These are phyloP conservation scores for Russula sp. DNA, from an alignment of 768 basidiomycete genomes.

Conservation along the genomic window DNA sequence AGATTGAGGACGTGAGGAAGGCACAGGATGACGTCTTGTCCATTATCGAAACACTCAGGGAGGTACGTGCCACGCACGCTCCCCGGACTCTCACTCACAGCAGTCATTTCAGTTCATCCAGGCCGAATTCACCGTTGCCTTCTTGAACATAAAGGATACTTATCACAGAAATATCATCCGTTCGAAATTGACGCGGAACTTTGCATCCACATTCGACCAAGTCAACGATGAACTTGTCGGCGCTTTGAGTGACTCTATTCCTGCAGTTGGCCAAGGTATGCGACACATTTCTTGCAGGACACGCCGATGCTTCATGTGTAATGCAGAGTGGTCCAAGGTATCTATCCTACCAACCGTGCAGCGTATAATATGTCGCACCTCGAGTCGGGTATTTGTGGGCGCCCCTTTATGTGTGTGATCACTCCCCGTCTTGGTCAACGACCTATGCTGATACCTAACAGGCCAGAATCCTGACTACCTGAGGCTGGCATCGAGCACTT, in stretches of 20 bases:
- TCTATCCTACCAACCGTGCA: slow-evolving; percentile 22
- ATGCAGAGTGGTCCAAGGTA: slow-evolving; percentile 32
- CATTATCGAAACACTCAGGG: slow-evolving; percentile 25
- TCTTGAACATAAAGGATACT: slow-evolving; percentile 25
- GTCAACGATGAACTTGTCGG: slow-evolving; percentile 39
- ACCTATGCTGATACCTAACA: slow-evolving; percentile 17
- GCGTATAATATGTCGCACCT: neutral
- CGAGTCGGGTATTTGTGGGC: slow-evolving; percentile 33
- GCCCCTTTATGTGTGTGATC: slow-evolving; percentile 33
- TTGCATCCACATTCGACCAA: slow-evolving; percentile 33
- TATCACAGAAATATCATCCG: slow-evolving; percentile 30
- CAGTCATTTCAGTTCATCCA: slow-evolving; percentile 29
- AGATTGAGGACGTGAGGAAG: slow-evolving; percentile 36
- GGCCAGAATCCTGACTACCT: slow-evolving; percentile 38
- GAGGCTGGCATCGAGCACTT: slow-evolving; percentile 31
- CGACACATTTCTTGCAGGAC: neutral
- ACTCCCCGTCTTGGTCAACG: neutral
- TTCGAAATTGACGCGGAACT: slow-evolving; percentile 31
- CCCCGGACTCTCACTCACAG: neutral
- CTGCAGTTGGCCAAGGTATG: slow-evolving; percentile 14
- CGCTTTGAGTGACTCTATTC: slow-evolving; percentile 37
- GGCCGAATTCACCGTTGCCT: slow-evolving; percentile 34
- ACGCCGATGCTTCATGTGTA: neutral
- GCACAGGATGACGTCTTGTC: slow-evolving; percentile 35
- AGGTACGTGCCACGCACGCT: slow-evolving; percentile 27